Percentiles rank a stretch among this genome's conserved stretches.
Evolutionary conservation across 2,329 filamentous ascomycete species (phyloP).

Genomic region (Rutstroemia sp.): DNA sequence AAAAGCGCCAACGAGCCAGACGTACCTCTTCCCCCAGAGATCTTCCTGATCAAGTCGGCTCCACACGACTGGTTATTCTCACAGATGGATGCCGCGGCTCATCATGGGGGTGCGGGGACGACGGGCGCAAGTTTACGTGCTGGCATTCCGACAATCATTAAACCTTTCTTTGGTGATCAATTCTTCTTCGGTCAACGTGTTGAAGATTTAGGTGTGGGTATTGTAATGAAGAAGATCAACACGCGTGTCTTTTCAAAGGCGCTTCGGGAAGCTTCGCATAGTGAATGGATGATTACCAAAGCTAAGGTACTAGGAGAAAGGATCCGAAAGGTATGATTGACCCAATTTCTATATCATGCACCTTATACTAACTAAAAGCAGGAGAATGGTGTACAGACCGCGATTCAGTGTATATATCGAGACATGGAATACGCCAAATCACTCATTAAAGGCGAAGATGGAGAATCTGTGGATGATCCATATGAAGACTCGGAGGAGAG

Average conservation of each 20-base stretch:
- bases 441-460: conserved; percentile 61
- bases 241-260: conserved; percentile 78
- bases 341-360: neutral
- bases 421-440: conserved; percentile 89
- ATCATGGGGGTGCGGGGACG: conserved; percentile 91
- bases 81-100: conserved; percentile 88
- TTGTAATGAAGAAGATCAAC: conserved; percentile 83
- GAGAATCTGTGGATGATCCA: conserved; percentile 45
- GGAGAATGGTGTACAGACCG: conserved; percentile 85
- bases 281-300: conserved; percentile 84
- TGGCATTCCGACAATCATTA: conserved; percentile 87
- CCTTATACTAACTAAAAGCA: conserved; percentile 35
- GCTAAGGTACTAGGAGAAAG: conserved; percentile 75
- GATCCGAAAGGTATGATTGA: conserved; percentile 66
- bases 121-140: conserved; percentile 89
- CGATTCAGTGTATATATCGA: conserved; percentile 88
- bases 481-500: conserved; percentile 64
- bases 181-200: conserved; percentile 90
- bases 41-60: conserved; percentile 80
- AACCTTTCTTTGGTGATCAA: conserved; percentile 96
- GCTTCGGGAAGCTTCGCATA: conserved; percentile 85
- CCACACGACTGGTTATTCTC: conserved; percentile 96
- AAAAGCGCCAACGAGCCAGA: conserved; percentile 46
- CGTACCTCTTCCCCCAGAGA: conserved; percentile 67
- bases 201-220: conserved; percentile 87